These are phyloP conservation scores for Populus deltoides DNA, from an alignment of 345 rosid species.

Conservation along the genomic window DNA sequence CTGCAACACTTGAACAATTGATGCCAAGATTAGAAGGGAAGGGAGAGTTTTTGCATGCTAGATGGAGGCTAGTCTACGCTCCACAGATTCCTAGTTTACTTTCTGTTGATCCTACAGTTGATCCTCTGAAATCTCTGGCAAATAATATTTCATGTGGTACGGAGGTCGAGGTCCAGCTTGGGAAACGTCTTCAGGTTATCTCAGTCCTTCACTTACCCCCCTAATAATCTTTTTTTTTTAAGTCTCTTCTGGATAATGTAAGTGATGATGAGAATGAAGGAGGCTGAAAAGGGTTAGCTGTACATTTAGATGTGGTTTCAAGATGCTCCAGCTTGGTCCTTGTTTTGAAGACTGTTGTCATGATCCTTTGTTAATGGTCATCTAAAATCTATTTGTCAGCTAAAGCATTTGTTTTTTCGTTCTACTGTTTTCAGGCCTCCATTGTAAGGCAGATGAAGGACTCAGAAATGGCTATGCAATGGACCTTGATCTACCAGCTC, in stretches of 20 bases:
- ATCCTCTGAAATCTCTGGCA: conserved; percentile 91
- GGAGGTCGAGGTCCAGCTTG: conserved; percentile 95
- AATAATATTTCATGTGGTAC: conserved; percentile 84
- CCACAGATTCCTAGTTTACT: conserved; percentile 97
- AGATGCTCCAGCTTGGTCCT: not conserved
- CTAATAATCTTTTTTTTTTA: not conserved
- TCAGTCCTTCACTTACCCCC: not conserved
- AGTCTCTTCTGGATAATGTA: not conserved
- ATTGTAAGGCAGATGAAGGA: conserved; percentile 94
- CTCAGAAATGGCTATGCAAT: conserved; percentile 95
- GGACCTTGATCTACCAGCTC: conserved; percentile 90
- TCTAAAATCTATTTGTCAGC: not conserved
- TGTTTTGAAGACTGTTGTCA: not conserved
- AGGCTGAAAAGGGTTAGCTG: not conserved
- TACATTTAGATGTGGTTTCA: not conserved
- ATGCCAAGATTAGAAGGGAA: conserved; percentile 99
- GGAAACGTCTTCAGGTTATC: conserved; percentile 87
- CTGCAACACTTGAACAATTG: conserved; percentile 83
- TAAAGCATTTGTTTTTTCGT: not conserved
- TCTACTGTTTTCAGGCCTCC: conserved; percentile 57
- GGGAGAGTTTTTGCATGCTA: conserved; percentile 90
- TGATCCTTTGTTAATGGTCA: not conserved
- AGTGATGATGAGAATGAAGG: not conserved
- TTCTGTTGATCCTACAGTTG: conserved; percentile 86
- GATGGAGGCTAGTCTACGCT: conserved; percentile 99